These are phyloP conservation scores for Linum lewisii DNA, from an alignment of 345 rosid species.

Conservation along the genomic window DNA sequence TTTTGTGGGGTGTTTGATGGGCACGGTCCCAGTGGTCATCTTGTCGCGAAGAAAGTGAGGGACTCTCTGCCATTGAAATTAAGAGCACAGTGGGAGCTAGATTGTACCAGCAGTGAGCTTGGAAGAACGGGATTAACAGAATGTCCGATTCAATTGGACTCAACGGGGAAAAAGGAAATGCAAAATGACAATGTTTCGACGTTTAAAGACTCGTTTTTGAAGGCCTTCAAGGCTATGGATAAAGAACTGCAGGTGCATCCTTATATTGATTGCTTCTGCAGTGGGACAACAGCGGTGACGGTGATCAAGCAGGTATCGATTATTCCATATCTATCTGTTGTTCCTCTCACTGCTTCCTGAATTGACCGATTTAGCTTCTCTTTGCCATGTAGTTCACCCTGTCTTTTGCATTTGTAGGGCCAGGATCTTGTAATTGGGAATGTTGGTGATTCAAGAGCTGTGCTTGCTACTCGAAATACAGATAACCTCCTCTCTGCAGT, in stretches of 20 bases:
- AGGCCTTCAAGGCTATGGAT: conserved; percentile 92
- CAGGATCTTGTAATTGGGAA: conserved; percentile 67
- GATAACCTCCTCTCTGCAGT: conserved; percentile 64
- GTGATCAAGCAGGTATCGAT: conserved; percentile 73
- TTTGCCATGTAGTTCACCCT: conserved; percentile 1
- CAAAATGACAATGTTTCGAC: conserved; percentile 42
- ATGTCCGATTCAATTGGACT: conserved; percentile 51
- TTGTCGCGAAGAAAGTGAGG: conserved; percentile 94
- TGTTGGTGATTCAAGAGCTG: conserved; percentile 95
- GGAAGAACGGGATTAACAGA: conserved; percentile 50
- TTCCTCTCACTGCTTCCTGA: neutral
- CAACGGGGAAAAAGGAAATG: conserved; percentile 43
- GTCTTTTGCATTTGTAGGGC: conserved; percentile 41
- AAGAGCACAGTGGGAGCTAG: conserved; percentile 73
- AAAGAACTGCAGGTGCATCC: conserved; percentile 71
- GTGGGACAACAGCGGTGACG: conserved; percentile 98
- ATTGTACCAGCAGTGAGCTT: conserved; percentile 37
- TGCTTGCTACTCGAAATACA: conserved; percentile 62
- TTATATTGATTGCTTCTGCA: conserved; percentile 79
- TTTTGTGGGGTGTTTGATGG: conserved; percentile 99
- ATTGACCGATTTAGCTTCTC: conserved; percentile 10
- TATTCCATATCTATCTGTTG: conserved; percentile 4
- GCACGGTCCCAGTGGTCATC: conserved; percentile 93
- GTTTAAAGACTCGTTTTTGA: conserved; percentile 74
- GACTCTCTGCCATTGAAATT: conserved; percentile 82